Percentiles rank a stretch among this genome's conserved stretches.
phyloP scores from a whole-genome alignment of 2,329 filamentous ascomycete genomes.

The Iodosphaeria phyllophila region DNA sequence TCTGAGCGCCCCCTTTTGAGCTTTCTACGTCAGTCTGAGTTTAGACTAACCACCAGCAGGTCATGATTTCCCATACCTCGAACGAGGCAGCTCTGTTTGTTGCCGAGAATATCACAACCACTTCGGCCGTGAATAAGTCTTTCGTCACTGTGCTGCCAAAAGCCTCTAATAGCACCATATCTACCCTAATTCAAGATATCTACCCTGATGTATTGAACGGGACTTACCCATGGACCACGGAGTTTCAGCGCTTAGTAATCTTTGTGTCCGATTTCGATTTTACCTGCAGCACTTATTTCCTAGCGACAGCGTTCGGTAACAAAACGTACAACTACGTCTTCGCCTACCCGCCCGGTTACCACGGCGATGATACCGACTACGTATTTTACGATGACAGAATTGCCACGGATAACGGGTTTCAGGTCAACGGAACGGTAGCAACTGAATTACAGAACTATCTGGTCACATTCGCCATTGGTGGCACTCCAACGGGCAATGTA shows the following conservation, averaged over 20 bases:
- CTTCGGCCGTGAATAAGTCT: neutral
- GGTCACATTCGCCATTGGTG: conserved; percentile 13
- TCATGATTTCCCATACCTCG: neutral
- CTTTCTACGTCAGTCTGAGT: no score
- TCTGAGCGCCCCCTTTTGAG: no score
- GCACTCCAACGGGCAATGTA: conserved; percentile 11
- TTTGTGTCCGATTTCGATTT: conserved; percentile 24
- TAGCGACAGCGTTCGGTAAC: conserved; percentile 25
- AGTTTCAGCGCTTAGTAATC: conserved; percentile 21
- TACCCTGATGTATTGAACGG: conserved; percentile 30
- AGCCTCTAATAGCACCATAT: neutral
- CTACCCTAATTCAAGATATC: conserved; percentile 10
- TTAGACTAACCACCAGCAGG: no score
- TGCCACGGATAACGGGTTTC: conserved; percentile 8
- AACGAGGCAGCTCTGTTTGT: neutral
- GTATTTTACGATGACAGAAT: conserved; percentile 26
- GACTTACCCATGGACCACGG: conserved; percentile 19
- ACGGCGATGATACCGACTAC: conserved; percentile 31
- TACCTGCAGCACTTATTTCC: conserved; percentile 31
- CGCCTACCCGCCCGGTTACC: conserved; percentile 29
- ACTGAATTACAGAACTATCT: conserved; percentile 17
- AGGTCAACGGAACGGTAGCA: conserved; percentile 14
- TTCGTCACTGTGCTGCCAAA: neutral
- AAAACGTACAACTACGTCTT: conserved; percentile 32
- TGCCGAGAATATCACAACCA: neutral